Base-by-base conservation (phyloP, 2,329 filamentous ascomycete species). In the Xylariaceae sp. region DNA sequence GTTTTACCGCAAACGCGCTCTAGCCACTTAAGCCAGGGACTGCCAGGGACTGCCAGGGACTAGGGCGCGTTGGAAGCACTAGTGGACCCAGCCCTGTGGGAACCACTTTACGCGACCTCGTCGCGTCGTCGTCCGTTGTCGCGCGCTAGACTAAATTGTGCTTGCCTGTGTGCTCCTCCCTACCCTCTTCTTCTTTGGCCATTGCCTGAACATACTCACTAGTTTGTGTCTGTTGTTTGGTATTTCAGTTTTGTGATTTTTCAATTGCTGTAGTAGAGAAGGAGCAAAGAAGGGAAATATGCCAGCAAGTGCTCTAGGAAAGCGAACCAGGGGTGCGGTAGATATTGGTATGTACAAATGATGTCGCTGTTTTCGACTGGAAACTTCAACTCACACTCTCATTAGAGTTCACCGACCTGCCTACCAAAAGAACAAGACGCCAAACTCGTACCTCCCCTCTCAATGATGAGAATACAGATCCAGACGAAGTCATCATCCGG, bases 381-480 rank as follows among this genome's bases (percentile, higher is more conserved):
- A 56, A 54, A 52, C 50, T 36, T 57, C 48, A 58, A 62, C 65
- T 69, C 34, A 69, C 65, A 44, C 29, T 6, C 9, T 41, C 17
- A 31, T 36, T 11, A 70, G 69, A 71, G 48, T 31, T 58, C 17
- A 70, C 70, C 33, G 64, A 71, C 26, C 66, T 72, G 29, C 77
- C 80, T 37, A 65, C 73, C 36, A 85, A 85, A 64, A 75, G 79
- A 62, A 73, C 76, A 47, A 77, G 81, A 60, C 76, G 78, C 23
- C 71, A 74, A 37, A 77, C 73, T 55, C 76, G 72, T 61, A 75
- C 68, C 62, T 73, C 69, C 61, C 67, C 70, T 41, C 79, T 83
- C 67, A 86, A 88, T 64, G 84, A 90, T 65, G 89, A 92, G 73
- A 90, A 91, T 64, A 78, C 83, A 60, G 86, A 89, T 54, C 84